phyloP scores from a whole-genome alignment of 1,284 basidiomycete species.

The Chalciporus sp. region DNA sequence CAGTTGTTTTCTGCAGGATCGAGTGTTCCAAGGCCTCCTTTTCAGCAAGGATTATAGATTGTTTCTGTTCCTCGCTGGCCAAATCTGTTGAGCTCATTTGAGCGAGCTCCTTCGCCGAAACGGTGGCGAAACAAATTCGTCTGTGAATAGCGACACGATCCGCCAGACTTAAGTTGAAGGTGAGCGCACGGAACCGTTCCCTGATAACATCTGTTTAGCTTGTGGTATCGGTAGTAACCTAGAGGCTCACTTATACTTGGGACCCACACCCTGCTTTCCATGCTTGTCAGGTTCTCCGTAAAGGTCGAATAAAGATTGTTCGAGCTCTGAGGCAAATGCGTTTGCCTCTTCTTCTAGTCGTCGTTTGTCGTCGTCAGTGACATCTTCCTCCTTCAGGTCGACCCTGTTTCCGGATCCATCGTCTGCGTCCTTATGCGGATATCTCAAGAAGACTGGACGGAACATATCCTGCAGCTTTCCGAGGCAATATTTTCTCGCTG shows the following conservation, averaged over 20 bases:
- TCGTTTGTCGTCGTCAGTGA: constrained; percentile 63
- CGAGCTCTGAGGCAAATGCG: constrained; percentile 65
- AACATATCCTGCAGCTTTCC: constrained; percentile 72
- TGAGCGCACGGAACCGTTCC: constrained; percentile 82
- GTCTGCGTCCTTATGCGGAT: constrained; percentile 48
- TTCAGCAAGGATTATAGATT: constrained; percentile 77
- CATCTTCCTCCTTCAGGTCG: constrained; percentile 41
- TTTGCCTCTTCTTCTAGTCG: constrained; percentile 54
- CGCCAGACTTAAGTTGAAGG: constrained; percentile 76
- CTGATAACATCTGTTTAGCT: constrained; percentile 39
- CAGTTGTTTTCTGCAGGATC: constrained; percentile 70
- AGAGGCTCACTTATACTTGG: constrained; percentile 75
- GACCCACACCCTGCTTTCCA: constrained; percentile 64
- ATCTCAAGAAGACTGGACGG: constrained; percentile 65
- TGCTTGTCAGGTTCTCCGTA: constrained; percentile 78
- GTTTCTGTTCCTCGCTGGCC: constrained; percentile 80
- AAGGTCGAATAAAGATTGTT: constrained; percentile 68
- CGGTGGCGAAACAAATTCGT: constrained; percentile 67
- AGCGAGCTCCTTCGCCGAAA: constrained; percentile 71
- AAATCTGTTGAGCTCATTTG: constrained; percentile 85
- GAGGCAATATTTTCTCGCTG: constrained; percentile 74
- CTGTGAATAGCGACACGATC: constrained; percentile 75
- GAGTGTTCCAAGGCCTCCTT: constrained; percentile 81
- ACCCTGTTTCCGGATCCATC: constrained; percentile 29
- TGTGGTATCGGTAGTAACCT: constrained; percentile 6